Conservation (phyloP, 441 rosid genomes). For the Adansonia madagascariensis region DNA sequence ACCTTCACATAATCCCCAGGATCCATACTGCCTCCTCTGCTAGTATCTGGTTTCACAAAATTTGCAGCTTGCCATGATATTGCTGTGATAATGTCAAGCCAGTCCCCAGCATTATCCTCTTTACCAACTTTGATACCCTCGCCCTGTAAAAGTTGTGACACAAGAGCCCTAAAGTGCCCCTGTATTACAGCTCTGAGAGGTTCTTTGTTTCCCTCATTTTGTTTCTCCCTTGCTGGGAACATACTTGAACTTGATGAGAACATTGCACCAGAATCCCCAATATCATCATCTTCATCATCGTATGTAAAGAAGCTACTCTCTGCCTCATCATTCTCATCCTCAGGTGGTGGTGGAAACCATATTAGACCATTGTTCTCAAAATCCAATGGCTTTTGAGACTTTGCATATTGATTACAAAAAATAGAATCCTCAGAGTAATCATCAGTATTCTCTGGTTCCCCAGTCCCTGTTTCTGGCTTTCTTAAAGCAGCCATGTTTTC, state of each 20-base stretch:
- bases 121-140: slow-evolving; percentile 55
- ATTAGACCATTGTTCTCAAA: slow-evolving; percentile 82
- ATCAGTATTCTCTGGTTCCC: slow-evolving; percentile 55
- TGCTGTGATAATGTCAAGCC: slow-evolving; percentile 80
- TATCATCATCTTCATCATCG: slow-evolving; percentile 81
- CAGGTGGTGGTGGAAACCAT: slow-evolving; percentile 93
- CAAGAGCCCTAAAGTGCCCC: slow-evolving; percentile 94
- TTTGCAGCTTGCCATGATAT: slow-evolving; percentile 94
- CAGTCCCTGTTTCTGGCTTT: slow-evolving; percentile 53
- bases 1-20: slow-evolving; percentile 89
- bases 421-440: slow-evolving; percentile 50
- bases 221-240: slow-evolving; percentile 66
- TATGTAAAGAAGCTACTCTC: slow-evolving; percentile 70
- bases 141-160: slow-evolving; percentile 77
- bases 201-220: slow-evolving; percentile 57
- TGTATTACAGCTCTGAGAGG: slow-evolving; percentile 73
- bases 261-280: slow-evolving; percentile 72
- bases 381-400: slow-evolving; percentile 63
- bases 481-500: slow-evolving; percentile 58
- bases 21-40: slow-evolving; percentile 98
- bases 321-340: slow-evolving; percentile 74
- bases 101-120: slow-evolving; percentile 54
- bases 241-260: slow-evolving; percentile 68
- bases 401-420: slow-evolving; percentile 44
- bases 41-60: slow-evolving; percentile 92